Base-by-base conservation (phyloP, 257 asterid species). In the Leptodermis oblonga region DNA sequence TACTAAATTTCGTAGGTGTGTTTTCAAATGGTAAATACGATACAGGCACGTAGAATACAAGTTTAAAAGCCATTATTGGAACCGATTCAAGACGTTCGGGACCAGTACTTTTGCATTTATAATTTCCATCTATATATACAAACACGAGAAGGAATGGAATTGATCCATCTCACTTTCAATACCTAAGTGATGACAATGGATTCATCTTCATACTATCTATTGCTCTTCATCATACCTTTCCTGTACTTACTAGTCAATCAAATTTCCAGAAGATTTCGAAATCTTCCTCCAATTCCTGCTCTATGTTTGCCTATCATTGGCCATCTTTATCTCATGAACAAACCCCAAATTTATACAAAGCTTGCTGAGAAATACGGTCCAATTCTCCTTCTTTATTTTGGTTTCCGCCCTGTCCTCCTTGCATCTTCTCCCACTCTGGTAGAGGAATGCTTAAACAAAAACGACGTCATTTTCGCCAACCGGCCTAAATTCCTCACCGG, bases 391-490 rank as follows among this genome's bases (percentile, higher is more conserved):
- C 89, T 88, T 49, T 81, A 72, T 0, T 34, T 84, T 0, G 92
- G 88, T 7, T 68, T 11, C 77, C 92, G 90, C 61, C 86, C 72
- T 14, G 66, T 76, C 48, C 83, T 86, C 58, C 84, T 79, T 4
- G 84, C 82, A 18, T 85, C 92, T 7, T 84, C 92, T 5, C 73
- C 82, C 0, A 64, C 74, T 39, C 45, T 66, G 18, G 90, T 49
- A 3, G 90, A 84, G 33, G 90, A 88, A 70, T 88, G 95, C 36
- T 86, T 88, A 85, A 86, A 85, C 54, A 79, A 71, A 18, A 88
- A 86, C 70, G 92, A 88, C 60, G 25, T 80, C 34, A 77, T 82
- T 0, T 46, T 88, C 3, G 90, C 96, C 55, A 78, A 82, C 62
- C 65, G 92, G 25, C 89, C 96, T 3, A 81, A 73, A 23, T 46